Evolutionary conservation across 805 yeast genomes (phyloP).

Genomic region (Candida tammaniensis): DNA sequence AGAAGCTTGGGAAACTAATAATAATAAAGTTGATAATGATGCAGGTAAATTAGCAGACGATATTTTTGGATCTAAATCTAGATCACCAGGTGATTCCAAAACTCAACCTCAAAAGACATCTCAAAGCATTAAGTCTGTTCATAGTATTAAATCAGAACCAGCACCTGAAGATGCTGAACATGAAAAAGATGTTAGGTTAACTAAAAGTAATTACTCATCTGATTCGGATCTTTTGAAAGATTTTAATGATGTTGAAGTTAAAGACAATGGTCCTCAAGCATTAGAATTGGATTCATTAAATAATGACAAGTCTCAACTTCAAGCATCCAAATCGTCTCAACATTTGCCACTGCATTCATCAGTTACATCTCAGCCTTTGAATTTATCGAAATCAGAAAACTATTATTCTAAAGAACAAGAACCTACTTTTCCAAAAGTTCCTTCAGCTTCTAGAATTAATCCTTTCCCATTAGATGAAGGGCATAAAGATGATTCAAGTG

Average conservation of each 20-base stretch:
- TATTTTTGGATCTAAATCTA: conserved; percentile 29
- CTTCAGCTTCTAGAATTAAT: no score
- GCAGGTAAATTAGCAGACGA: conserved; percentile 40
- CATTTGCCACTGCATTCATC: no score
- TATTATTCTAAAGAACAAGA: no score
- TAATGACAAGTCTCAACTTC: no score
- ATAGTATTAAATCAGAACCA: no score
- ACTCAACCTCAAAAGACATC: conserved; percentile 14
- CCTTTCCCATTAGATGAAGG: no score
- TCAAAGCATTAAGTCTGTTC: conserved; percentile 20
- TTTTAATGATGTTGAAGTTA: neutral
- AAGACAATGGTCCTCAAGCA: conserved; percentile 2
- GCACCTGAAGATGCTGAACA: conserved; percentile 3
- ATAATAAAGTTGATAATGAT: conserved; percentile 22
- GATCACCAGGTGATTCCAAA: conserved; percentile 11
- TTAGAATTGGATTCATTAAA: conserved; percentile 2
- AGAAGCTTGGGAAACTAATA: conserved; percentile 38
- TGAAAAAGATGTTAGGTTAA: conserved; percentile 4
- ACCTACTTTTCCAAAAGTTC: no score
- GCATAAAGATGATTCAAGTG: no score
- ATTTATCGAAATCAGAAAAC: no score
- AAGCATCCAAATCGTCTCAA: no score
- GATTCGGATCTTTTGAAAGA: conserved; percentile 4
- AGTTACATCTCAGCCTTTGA: no score
- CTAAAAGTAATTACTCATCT: conserved; percentile 13